Percentiles rank a stretch among this genome's conserved stretches.
These are phyloP conservation scores for Canavalia ensiformis DNA, from an alignment of 306 rosid species.

Conservation along the genomic window DNA sequence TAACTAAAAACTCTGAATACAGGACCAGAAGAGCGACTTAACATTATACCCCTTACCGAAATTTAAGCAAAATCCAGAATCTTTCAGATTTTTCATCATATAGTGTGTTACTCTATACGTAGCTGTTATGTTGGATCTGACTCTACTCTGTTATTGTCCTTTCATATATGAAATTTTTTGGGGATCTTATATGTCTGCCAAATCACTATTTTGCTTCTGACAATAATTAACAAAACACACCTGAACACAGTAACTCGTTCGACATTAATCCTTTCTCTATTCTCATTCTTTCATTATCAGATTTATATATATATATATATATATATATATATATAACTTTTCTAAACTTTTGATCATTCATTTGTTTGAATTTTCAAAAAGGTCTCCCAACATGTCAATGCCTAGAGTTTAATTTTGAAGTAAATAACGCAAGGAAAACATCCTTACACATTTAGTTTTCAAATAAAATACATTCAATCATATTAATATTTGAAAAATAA, in stretches of 20 bases:
- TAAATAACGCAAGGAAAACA: too few species aligned
- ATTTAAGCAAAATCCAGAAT: conserved; percentile 54
- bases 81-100: conserved; percentile 46
- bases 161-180: conserved; percentile 22
- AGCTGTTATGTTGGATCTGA: conserved; percentile 18
- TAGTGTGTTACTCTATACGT: not conserved
- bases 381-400: not conserved
- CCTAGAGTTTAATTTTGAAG: too few species aligned
- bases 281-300: not conserved
- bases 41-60: conserved; percentile 43
- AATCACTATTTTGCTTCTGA: conserved; percentile 17
- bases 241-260: not conserved
- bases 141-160: conserved; percentile 23
- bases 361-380: not conserved
- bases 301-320: not conserved
- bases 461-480: too few species aligned
- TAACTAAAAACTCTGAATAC: conserved; percentile 10
- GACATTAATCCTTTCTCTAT: not conserved
- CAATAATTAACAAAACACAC: conserved; percentile 31
- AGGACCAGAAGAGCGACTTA: conserved; percentile 21
- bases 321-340: not conserved
- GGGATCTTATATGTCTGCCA: conserved; percentile 34
- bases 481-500: too few species aligned
- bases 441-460: too few species aligned
- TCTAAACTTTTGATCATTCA: not conserved